Evolutionary conservation across 306 rosid genomes (phyloP), one percentile per base, ranked within the genome.

Genomic region (Malus fusca): DNA sequence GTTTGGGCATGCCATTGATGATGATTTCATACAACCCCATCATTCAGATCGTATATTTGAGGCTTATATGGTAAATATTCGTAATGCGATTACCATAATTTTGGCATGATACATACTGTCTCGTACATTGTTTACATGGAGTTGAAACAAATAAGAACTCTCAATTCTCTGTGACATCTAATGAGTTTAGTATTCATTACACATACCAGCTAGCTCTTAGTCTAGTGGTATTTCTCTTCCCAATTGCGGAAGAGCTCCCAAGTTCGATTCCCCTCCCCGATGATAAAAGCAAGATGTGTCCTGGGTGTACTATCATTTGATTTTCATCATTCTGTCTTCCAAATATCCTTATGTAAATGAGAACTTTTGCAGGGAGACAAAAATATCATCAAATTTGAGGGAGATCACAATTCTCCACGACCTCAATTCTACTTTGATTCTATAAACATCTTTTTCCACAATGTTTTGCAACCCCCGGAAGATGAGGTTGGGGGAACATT

Each of bases 341-440:
- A 18, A 68, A 68, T 42, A 68, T 42, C 52, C 22, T 40, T 37
- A 68, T 42, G n/a, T 42, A 52, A 14, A 68, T 73, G 62, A 58
- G 30, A 23, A 23, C 79, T 67, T 79, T 80, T 86, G 82, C 84
- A 96, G 99, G 99, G 99, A 75, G 98, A 96, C 82, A 96, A 88
- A 85, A 96, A 84, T 82, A 80, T 92, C 62, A 88, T 92, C 77
- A 92, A 90, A 88, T 96, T 96, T 68, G 99, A 96, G 66, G 99
- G 99, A 69, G 99, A 96, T 82, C 99, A 96, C 92, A 96, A 96
- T 75, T 96, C 99, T 78, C 92, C 97, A 33, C 91, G 98, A 46
- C 97, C 99, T 81, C 96, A 89, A 78, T 92, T 88, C 84, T 96
- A 84, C 82, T 96, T 96, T 55, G 98, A 96, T 77, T 92, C 99